Evolutionary conservation across 1,139 yeast genomes (phyloP).

Genomic region (Debaryomyces subglobosus): DNA sequence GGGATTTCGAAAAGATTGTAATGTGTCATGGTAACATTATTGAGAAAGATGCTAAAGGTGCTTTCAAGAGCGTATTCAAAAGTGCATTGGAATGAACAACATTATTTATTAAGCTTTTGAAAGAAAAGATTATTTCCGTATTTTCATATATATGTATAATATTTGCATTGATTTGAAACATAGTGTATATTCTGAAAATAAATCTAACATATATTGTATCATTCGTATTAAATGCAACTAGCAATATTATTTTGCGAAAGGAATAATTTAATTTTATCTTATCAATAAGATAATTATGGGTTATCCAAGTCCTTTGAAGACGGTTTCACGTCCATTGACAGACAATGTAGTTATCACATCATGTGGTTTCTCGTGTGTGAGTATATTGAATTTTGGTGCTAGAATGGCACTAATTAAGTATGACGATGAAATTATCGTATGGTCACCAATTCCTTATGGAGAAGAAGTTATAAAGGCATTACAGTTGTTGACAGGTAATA

Average conservation of each 20-base stretch:
- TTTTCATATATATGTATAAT: background rate
- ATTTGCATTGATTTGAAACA: background rate
- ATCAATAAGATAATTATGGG: slow-evolving; percentile 5
- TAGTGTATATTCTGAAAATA: background rate
- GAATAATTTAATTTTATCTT: background rate
- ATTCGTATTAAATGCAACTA: background rate
- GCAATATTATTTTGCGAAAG: background rate
- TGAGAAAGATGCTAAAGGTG: slow-evolving; percentile 44
- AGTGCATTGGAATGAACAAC: background rate
- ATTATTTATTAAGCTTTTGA: background rate
- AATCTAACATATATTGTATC: background rate
- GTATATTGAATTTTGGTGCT: slow-evolving; percentile 49
- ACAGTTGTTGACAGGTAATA: slow-evolving; percentile 25
- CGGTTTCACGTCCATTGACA: slow-evolving; percentile 9
- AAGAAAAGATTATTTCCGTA: background rate
- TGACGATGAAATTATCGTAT: slow-evolving; percentile 40
- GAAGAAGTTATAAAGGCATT: slow-evolving; percentile 34
- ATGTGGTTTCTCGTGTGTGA: slow-evolving; percentile 31
- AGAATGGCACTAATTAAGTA: slow-evolving; percentile 46
- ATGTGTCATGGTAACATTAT: slow-evolving; percentile 63
- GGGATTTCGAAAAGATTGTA: slow-evolving; percentile 55
- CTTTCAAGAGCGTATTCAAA: slow-evolving; percentile 14
- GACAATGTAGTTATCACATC: slow-evolving; percentile 11
- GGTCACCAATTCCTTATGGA: slow-evolving; percentile 56
- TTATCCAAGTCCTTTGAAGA: slow-evolving; percentile 9